Evolutionary conservation across 2,329 filamentous ascomycete genomes (phyloP), one percentile per base, ranked within the genome.

Genomic region (Aspergillus nomiae): DNA sequence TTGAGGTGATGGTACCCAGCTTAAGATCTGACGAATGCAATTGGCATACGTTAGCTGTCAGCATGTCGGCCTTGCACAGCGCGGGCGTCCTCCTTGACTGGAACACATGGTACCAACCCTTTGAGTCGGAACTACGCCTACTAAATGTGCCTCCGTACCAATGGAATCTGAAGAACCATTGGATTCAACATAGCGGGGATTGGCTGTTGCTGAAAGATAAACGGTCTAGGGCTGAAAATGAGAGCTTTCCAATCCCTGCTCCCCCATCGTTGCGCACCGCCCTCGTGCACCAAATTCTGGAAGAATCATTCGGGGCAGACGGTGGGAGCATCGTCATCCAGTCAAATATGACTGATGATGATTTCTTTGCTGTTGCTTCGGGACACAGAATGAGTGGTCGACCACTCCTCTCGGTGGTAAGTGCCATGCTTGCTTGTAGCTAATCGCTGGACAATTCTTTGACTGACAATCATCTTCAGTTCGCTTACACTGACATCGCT

Each of bases 101-200:
- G 85, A 85, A 89, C 64, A 90, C 92, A 75, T 90, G 85, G 70
- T 86, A 90, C 74, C 80, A 82, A 60, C 82, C 86, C 59, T 90
- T 88, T 74, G 85, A 87, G 69, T 72, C 79, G 43, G 81, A 83
- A 0, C 83, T 89, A 45, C 81, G 84, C 53, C 79, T 92, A 19
- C 77, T 90, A 14, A 80, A 85, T 28, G 78, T 92, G 2, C 89
- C 89, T 1, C 83, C 85, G 0, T 92, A 92, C 72, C 82, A 83
- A 1, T 92, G 89, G 73, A 88, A 92, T 71, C 80, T 86, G 66
- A 91, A 91, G 82, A 87, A 86, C 68, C 91, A 92, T 77, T 91
- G 88, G 89, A 83, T 91, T 24, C 86, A 88, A 72, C 91, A 91
- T 74, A 82, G 84, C 65, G 89, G 91, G 63, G 88, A 92, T 75